Evolutionary conservation across 2,329 filamentous ascomycete species (phyloP).

Genomic region (Diplodia corticola): DNA sequence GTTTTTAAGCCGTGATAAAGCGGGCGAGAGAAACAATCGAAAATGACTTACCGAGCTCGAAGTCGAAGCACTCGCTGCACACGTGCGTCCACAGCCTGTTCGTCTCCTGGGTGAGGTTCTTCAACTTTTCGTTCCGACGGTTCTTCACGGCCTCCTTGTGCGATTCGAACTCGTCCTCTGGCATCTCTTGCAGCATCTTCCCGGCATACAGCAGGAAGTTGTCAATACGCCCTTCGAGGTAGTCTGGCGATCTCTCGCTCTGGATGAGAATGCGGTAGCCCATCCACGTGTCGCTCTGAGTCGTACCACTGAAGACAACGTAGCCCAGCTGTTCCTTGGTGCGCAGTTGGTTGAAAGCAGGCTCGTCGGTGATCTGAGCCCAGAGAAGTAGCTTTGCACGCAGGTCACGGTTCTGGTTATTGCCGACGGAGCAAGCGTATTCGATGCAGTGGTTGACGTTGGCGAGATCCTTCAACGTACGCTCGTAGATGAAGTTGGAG

Average conservation of each 20-base stretch:
- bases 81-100: conserved; percentile 83
- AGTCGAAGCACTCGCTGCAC: conserved; percentile 83
- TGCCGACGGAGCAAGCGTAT: conserved; percentile 48
- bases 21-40: not conserved
- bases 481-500: conserved; percentile 80
- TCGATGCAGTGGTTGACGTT: conserved; percentile 68
- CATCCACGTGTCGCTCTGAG: conserved; percentile 69
- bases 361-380: conserved; percentile 89
- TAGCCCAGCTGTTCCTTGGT: conserved; percentile 98
- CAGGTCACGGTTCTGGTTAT: conserved; percentile 60
- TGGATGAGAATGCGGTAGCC: conserved; percentile 91
- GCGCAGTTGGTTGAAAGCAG: conserved; percentile 88
- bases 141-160: conserved; percentile 89
- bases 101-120: conserved; percentile 86
- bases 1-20: not conserved
- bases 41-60: conserved; percentile 68
- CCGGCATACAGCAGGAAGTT: conserved; percentile 72
- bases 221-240: conserved; percentile 85
- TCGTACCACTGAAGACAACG: conserved; percentile 82
- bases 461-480: conserved; percentile 76
- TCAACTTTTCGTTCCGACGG: conserved; percentile 84
- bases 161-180: conserved; percentile 78
- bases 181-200: conserved; percentile 70
- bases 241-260: conserved; percentile 81
- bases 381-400: conserved; percentile 79